phyloP scores from a whole-genome alignment of 2,329 filamentous ascomycete genomes.

The Exophiala oligosperma region DNA sequence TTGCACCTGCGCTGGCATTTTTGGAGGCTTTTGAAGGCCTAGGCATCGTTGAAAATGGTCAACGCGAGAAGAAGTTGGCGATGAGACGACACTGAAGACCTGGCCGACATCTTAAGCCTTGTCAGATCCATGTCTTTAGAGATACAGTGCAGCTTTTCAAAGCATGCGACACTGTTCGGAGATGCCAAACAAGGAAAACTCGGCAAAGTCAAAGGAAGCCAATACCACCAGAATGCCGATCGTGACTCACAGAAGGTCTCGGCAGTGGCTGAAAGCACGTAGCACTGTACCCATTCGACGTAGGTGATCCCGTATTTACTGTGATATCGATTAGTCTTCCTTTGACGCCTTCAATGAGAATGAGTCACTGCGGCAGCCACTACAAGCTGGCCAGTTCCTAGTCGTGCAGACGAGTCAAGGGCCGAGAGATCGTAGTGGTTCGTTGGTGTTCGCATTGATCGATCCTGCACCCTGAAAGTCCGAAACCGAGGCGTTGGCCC shows the following conservation, averaged over 20 bases:
- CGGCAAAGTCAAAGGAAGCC: background rate
- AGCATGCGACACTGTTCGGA: too few relatives aligned
- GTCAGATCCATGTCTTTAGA: background rate
- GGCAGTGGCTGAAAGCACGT: background rate
- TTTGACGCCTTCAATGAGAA: too few relatives aligned
- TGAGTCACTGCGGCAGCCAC: too few relatives aligned
- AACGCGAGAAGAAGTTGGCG: background rate
- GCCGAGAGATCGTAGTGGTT: too few relatives aligned
- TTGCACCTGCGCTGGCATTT: background rate
- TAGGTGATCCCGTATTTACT: background rate
- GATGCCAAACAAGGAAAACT: background rate
- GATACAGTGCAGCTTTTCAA: too few relatives aligned
- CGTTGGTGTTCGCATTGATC: too few relatives aligned
- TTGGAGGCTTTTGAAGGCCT: slow-evolving; percentile 6
- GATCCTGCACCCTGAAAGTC: too few relatives aligned
- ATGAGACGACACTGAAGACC: background rate
- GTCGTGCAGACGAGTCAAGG: too few relatives aligned
- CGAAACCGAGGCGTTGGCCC: background rate
- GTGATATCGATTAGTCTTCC: too few relatives aligned
- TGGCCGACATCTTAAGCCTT: background rate
- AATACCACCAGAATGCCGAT: background rate
- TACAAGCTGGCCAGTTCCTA: too few relatives aligned
- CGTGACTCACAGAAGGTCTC: background rate
- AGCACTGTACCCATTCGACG: background rate
- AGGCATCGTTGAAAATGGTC: slow-evolving; percentile 12